Evolutionary conservation across 495 filamentous ascomycete genomes (phyloP), one percentile per base, ranked within the genome.

Genomic region (Tuber aestivum): DNA sequence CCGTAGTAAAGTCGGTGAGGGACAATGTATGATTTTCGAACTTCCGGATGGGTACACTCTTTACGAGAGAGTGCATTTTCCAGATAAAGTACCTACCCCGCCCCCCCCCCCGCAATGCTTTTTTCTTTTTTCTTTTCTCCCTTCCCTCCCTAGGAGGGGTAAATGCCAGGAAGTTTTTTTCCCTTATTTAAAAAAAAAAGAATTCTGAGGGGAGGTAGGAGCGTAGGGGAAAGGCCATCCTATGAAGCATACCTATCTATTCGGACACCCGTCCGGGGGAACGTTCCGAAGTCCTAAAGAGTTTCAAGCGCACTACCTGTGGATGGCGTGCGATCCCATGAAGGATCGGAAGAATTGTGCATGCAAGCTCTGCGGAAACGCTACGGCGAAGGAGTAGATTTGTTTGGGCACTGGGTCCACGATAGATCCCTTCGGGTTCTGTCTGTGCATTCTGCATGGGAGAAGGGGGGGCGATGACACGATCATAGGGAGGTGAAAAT

Each of bases 191-290:
- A n/a, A n/a, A n/a, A n/a, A n/a, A 35, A 61, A 61, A 61, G 14
- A 32, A 10, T 18, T 35, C n/a, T 32, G 27, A 32, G n/a, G n/a
- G 56, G 27, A 35, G 14, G 27, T n/a, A 14, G 56, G 27, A 35
- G 14, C 10, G 2, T 20, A 35, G 56, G 14, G 27, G 12, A 18
- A 27, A 65, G 12, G 27, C 1, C 27, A 35, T 2, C 2, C 27
- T 8, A 35, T 0, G 23, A 56, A 86, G 76, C 89, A 90, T 81
- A 86, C 86, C 14, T 90, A 89, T 79, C 84, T 91, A 3, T 91
- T 90, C 76, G 89, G 89, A 20, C 86, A 90, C 75, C 89, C 89
- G 0, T 72, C 81, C 21, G 88, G 88, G 2, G 88, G 89, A 82
- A 84, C 87, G 5, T 91, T 87, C 77, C 79, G 89, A 70, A 89